Base-by-base conservation (phyloP, 1,284 basidiomycete genomes). In the Cutaneotrichosporon mucoides region DNA sequence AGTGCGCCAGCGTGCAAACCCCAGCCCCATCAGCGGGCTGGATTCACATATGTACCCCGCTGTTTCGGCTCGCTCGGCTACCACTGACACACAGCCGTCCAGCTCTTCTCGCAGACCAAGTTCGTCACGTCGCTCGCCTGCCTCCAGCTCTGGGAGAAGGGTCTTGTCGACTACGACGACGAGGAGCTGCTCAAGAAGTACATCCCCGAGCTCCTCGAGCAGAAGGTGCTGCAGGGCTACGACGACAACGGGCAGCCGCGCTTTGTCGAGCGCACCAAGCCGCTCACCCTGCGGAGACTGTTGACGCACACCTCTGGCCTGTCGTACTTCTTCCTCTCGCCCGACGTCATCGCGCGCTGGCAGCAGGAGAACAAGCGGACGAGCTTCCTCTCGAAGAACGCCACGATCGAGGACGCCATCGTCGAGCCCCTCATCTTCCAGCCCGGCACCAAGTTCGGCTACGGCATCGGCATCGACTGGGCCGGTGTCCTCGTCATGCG, bases 391-490 rank as follows among this genome's bases (percentile, higher is more conserved):
- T 51, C 56, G 40, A 60, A 69, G 16, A 40, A 61, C 13, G 57
- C 60, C 12, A 35, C 56, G 15, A 54, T 66, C n/a, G 55, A 58
- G 24, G 60, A 57, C 59, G 12, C 58, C 1, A 44, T 69, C 24
- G 37, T 47, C 15, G 56, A 62, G 24, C 69, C 71, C 0, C 57
- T 71, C 13, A 48, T 68, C 24, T 75, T 67, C 54, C 69, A 75
- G 53, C 75, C 75, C 4, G 73, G 73, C 4, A 70, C 66, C 0
- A 52, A 46, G 5, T 76, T 56, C 57, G 40, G 33, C 34, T 75
- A 76, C 65, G 46, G 54, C n/a, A 61, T 61, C 24, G 70, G 72
- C 0, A 71, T 76, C 41, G 79, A 79, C 56, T 76, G 70, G 72
- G 66, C 69, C 13, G 76, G 71, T 13, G 16, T 66, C 47, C 41